Conservation (phyloP, 106 monocot genomes). For the Ottelia alismoides region DNA sequence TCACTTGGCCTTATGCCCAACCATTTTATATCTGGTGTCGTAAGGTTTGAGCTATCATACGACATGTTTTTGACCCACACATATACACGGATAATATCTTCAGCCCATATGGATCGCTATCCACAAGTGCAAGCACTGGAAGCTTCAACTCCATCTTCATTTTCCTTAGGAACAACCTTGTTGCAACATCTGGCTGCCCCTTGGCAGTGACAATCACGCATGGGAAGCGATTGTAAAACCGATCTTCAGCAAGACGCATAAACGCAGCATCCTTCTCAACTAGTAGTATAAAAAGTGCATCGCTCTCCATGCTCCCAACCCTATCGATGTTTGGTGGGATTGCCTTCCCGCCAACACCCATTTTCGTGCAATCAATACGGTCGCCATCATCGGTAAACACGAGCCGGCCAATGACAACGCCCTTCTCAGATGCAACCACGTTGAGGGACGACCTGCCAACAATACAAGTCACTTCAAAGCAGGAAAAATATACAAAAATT, state of each 20-base stretch:
- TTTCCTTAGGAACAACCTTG: slow-evolving; percentile 62
- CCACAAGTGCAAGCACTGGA: slow-evolving; percentile 85
- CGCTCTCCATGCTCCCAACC: slow-evolving; percentile 66
- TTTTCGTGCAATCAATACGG: slow-evolving; percentile 83
- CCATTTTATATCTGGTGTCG: slow-evolving; percentile 98
- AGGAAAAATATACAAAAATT: too few species aligned
- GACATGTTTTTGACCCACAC: slow-evolving; percentile 99
- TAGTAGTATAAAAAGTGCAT: slow-evolving; percentile 90
- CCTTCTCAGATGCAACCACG: slow-evolving; percentile 97
- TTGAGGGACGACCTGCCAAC: slow-evolving; percentile 83
- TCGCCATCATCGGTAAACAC: slow-evolving; percentile 86
- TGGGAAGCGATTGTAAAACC: slow-evolving; percentile 95
- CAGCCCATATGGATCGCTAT: slow-evolving; percentile 92
- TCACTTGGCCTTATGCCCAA: slow-evolving; percentile 85
- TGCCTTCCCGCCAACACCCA: slow-evolving; percentile 98
- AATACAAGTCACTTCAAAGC: too few species aligned
- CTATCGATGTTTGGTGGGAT: slow-evolving; percentile 96
- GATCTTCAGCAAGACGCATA: slow-evolving; percentile 93
- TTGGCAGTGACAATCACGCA: slow-evolving; percentile 96
- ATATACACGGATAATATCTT: slow-evolving; percentile 97
- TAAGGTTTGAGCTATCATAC: slow-evolving; percentile 86
- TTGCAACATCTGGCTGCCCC: slow-evolving; percentile 96
- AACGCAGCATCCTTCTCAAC: slow-evolving; percentile 98
- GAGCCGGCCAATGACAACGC: slow-evolving; percentile 88
- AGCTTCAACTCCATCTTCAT: slow-evolving; percentile 83